phyloP scores from a whole-genome alignment of 2,329 filamentous ascomycete species.

The Phaeosphaeriaceae sp. region DNA sequence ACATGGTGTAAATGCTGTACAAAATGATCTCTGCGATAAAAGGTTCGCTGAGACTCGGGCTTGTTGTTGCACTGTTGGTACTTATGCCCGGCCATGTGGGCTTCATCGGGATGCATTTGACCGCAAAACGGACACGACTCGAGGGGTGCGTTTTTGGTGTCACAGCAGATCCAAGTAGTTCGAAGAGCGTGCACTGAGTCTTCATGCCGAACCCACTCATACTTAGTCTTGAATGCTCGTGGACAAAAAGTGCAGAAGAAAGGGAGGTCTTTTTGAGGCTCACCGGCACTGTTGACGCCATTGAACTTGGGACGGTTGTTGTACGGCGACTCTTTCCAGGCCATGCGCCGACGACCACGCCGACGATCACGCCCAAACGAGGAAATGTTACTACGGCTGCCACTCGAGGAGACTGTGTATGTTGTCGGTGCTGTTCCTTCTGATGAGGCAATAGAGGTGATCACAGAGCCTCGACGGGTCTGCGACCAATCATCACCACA shows the following conservation, averaged over 20 bases:
- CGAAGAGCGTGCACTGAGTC: slow-evolving; percentile 47
- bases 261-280: slow-evolving; percentile 38
- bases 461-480: slow-evolving; percentile 34
- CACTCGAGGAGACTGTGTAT: slow-evolving; percentile 40
- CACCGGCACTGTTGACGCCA: slow-evolving; percentile 38
- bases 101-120: slow-evolving; percentile 37
- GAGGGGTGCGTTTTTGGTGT: slow-evolving; percentile 31
- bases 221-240: slow-evolving; percentile 45
- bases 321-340: slow-evolving; percentile 42
- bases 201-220: slow-evolving; percentile 48
- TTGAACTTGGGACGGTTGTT: slow-evolving; percentile 34
- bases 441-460: slow-evolving; percentile 40
- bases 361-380: slow-evolving; percentile 44
- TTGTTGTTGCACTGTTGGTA: slow-evolving; percentile 45
- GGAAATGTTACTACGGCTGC: slow-evolving; percentile 42
- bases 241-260: slow-evolving; percentile 48
- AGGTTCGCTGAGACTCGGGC: slow-evolving; percentile 44
- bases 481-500: slow-evolving; percentile 33
- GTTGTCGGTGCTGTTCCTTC: slow-evolving; percentile 41
- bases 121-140: slow-evolving; percentile 43
- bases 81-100: slow-evolving; percentile 43
- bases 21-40: slow-evolving; percentile 43
- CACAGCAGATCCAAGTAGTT: slow-evolving; percentile 47
- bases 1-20: slow-evolving; percentile 44
- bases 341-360: slow-evolving; percentile 43